phyloP scores from a whole-genome alignment of 108 stramenopile species.

The Schizochytrium sp. region DNA sequence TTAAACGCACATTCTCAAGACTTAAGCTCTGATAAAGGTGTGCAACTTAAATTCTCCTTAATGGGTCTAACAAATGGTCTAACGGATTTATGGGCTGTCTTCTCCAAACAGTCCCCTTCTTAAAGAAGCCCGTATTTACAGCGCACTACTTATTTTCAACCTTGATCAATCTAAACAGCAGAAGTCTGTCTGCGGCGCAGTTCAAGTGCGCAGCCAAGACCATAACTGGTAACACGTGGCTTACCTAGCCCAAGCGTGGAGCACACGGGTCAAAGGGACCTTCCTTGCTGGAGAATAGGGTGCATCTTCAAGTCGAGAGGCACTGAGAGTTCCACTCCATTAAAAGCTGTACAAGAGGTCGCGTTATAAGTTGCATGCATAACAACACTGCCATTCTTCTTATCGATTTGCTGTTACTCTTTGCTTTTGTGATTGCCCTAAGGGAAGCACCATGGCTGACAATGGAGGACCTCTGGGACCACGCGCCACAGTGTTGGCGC shows the following conservation, averaged over 20 bases:
- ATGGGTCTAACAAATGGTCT: neutral
- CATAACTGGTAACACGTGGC: too few species aligned
- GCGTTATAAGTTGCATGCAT: neutral
- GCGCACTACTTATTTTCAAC: neutral
- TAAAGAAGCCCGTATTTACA: neutral
- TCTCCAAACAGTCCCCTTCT: neutral
- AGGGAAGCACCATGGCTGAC: conserved; percentile 22
- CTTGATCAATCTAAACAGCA: too few species aligned
- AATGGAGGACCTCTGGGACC: conserved; percentile 30
- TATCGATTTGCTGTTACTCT: neutral
- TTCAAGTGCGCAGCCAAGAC: too few species aligned
- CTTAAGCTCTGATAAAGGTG: too few species aligned
- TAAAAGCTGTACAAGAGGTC: neutral
- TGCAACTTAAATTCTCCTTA: too few species aligned
- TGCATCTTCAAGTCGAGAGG: too few species aligned
- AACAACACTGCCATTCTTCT: neutral
- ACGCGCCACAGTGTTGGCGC: conserved; percentile 22
- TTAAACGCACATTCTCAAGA: neutral
- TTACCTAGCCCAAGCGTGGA: too few species aligned
- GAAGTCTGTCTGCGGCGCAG: too few species aligned
- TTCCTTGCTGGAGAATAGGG: too few species aligned
- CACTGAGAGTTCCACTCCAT: too few species aligned
- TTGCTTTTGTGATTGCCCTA: neutral
- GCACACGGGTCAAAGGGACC: too few species aligned
- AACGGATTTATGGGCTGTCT: neutral